Percentiles rank a stretch among this genome's conserved stretches.
Conservation (phyloP, 2,329 filamentous ascomycete species). For the Knoxdaviesia capensis region DNA sequence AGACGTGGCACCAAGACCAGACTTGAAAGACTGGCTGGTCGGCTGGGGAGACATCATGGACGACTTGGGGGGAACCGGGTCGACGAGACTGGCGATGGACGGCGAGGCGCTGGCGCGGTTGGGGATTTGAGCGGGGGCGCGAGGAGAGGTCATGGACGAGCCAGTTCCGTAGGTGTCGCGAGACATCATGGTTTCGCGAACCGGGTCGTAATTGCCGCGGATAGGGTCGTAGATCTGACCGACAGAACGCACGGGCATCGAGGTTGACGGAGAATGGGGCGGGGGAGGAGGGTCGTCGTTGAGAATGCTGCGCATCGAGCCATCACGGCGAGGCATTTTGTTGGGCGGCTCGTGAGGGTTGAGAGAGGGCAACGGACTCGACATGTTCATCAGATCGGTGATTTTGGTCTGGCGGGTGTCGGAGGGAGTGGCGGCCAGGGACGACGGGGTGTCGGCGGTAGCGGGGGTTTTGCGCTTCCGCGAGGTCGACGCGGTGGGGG, state of each 20-base stretch:
- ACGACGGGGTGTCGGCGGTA: slow-evolving; percentile 17
- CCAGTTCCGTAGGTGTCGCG: slow-evolving; percentile 24
- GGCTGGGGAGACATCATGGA: slow-evolving; percentile 16
- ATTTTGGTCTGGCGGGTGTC: slow-evolving; percentile 17
- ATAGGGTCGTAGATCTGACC: slow-evolving; percentile 84
- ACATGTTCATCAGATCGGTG: slow-evolving; percentile 15
- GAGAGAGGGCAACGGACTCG: no score
- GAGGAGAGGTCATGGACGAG: slow-evolving; percentile 27
- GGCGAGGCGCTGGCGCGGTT: slow-evolving; percentile 75
- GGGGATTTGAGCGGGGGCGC: slow-evolving; percentile 15
- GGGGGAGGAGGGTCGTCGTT: slow-evolving; percentile 30
- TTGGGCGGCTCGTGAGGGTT: slow-evolving; percentile 17
- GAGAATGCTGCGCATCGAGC: slow-evolving; percentile 34
- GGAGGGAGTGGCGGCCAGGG: slow-evolving; percentile 11
- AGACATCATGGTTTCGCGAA: slow-evolving; percentile 38
- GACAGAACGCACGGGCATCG: slow-evolving; percentile 36
- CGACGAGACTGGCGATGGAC: slow-evolving; percentile 77
- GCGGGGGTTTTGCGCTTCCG: slow-evolving; percentile 32
- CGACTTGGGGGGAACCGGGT: slow-evolving; percentile 33
- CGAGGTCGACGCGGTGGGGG: no score
- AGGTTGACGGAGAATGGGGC: slow-evolving; percentile 19
- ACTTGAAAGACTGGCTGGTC: background rate
- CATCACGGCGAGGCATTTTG: slow-evolving; percentile 30
- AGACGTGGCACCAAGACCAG: no score
- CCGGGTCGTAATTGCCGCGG: slow-evolving; percentile 50